A percentile compares a stretch with the other conserved stretches of the same genome.
Evolutionary conservation across 768 basidiomycete genomes (phyloP).

Genomic region (Cubamyces sp.): DNA sequence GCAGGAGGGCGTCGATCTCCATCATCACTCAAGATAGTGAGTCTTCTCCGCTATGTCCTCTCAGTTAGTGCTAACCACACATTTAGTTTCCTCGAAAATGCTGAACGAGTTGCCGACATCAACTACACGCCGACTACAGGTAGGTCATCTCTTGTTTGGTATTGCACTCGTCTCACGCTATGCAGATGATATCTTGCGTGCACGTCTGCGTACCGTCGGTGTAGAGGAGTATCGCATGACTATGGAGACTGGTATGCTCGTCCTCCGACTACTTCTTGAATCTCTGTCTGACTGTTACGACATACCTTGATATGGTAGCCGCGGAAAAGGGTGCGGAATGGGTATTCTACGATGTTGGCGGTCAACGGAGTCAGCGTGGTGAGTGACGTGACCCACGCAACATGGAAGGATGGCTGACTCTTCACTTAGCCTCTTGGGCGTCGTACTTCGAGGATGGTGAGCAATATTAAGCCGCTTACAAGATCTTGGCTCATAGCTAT

Average conservation of each 20-base stretch:
- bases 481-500: neutral
- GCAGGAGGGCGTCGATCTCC: slow-evolving; percentile 16
- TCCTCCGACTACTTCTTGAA: neutral
- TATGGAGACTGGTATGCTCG: slow-evolving; percentile 43
- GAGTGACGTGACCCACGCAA: slow-evolving; percentile 8
- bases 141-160: slow-evolving; percentile 30
- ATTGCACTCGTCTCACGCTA: neutral
- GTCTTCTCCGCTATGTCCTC: slow-evolving; percentile 3
- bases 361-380: slow-evolving; percentile 58
- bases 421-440: slow-evolving; percentile 55
- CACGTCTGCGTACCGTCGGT: slow-evolving; percentile 61
- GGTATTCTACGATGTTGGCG: slow-evolving; percentile 68
- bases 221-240: slow-evolving; percentile 62
- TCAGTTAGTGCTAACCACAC: neutral
- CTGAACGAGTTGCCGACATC: slow-evolving; percentile 50
- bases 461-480: neutral
- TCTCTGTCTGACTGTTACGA: neutral
- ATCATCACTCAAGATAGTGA: slow-evolving; percentile 24
- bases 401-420: neutral
- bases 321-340: slow-evolving; percentile 42
- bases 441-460: slow-evolving; percentile 67
- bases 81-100: slow-evolving; percentile 58
- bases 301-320: slow-evolving; percentile 2
- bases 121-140: slow-evolving; percentile 57
- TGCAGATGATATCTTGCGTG: slow-evolving; percentile 61